A percentile compares a stretch with the other conserved stretches of the same genome.
Conservation (phyloP, 78 protist species). For the Creolimax fragrantissima region DNA sequence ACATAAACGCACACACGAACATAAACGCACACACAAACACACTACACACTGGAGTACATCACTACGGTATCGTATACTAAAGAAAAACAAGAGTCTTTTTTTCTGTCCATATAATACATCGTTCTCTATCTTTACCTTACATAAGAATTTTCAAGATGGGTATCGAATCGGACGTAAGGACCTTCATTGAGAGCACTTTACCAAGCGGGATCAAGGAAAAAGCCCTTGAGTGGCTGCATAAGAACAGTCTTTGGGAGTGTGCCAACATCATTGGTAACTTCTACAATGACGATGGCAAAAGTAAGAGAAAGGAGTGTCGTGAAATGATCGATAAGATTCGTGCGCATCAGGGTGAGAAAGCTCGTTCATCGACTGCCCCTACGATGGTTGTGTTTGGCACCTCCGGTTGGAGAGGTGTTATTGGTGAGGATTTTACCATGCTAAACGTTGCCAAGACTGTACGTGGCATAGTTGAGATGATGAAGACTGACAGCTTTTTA, state of each 20-base stretch:
- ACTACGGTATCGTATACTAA: too few relatives aligned
- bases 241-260: neutral
- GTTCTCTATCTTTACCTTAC: too few relatives aligned
- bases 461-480: neutral
- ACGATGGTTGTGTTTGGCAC: neutral
- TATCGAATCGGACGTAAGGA: neutral
- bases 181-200: neutral
- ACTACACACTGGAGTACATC: too few relatives aligned
- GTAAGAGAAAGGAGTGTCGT: neutral
- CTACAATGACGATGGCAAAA: neutral
- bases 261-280: neutral
- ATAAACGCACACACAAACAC: too few relatives aligned
- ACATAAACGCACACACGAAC: too few relatives aligned
- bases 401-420: neutral
- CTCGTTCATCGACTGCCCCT: neutral
- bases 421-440: neutral
- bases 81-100: too few relatives aligned
- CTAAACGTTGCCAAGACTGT: neutral
- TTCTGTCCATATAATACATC: too few relatives aligned
- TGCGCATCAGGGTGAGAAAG: neutral
- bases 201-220: neutral
- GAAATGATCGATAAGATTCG: neutral
- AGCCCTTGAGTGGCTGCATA: neutral
- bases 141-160: neutral
- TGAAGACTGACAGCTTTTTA: neutral